These are phyloP conservation scores for Daucus carota DNA, from an alignment of 129 eudicot genomes.

Conservation along the genomic window DNA sequence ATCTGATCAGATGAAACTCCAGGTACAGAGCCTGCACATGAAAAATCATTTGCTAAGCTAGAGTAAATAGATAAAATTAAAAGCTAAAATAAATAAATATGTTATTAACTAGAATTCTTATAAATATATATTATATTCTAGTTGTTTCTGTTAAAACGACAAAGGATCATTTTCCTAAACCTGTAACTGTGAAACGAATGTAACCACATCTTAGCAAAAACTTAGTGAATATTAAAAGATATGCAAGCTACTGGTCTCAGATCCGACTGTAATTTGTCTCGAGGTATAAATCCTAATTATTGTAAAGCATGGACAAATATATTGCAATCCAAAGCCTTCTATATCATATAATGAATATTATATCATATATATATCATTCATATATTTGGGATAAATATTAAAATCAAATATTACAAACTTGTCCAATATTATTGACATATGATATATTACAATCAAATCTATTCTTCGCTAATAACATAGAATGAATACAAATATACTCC, in stretches of 20 bases:
- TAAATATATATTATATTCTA: background rate
- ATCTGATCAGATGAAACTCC: conserved; percentile 77
- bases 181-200: background rate
- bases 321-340: no score
- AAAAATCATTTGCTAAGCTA: background rate
- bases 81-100: background rate
- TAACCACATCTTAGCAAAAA: background rate
- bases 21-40: conserved; percentile 66
- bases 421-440: no score
- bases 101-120: background rate
- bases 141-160: background rate
- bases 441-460: no score
- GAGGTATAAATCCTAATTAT: background rate
- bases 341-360: no score
- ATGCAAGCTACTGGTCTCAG: background rate
- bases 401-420: no score
- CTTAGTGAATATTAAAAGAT: background rate
- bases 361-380: no score
- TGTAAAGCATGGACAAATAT: background rate
- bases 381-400: no score
- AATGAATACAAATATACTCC: no score
- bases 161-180: background rate
- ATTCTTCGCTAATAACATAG: no score
- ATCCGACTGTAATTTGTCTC: background rate
- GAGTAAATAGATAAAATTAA: background rate